phyloP scores from a whole-genome alignment of 139 green algal species.

The Zygnema circumcarinatum region DNA sequence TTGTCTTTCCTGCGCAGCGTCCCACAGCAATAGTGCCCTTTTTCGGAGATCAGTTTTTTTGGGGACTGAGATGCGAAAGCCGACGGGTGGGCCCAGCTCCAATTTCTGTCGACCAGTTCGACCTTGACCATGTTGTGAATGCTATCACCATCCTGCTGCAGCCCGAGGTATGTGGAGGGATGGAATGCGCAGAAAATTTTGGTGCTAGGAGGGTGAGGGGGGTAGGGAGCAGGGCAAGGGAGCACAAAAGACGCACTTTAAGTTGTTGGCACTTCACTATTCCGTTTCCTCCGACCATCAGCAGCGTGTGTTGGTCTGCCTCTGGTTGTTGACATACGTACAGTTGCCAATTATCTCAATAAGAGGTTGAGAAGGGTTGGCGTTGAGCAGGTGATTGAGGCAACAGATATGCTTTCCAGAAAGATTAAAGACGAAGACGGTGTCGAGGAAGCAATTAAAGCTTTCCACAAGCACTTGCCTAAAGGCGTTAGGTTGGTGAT shows the following conservation, averaged over 20 bases:
- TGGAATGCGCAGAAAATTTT: too few species aligned
- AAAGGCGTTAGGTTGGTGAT: too few species aligned
- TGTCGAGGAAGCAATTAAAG: constrained; percentile 34
- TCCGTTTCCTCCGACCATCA: too few species aligned
- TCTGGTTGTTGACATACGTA: too few species aligned
- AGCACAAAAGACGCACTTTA: too few species aligned
- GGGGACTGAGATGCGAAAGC: constrained; percentile 60
- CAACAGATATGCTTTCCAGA: neutral
- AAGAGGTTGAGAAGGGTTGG: too few species aligned
- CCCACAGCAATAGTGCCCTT: constrained; percentile 71
- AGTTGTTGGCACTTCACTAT: too few species aligned
- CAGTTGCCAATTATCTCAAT: too few species aligned
- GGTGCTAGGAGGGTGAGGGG: too few species aligned
- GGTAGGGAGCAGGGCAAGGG: too few species aligned
- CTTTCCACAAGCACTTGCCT: constrained; percentile 52
- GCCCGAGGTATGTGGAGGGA: constrained; percentile 33
- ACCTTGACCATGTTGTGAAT: constrained; percentile 27
- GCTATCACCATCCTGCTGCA: constrained; percentile 41
- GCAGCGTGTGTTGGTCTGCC: too few species aligned
- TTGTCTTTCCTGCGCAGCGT: too few species aligned
- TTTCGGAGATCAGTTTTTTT: constrained; percentile 80
- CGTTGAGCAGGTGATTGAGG: constrained; percentile 28
- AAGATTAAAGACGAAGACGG: constrained; percentile 25
- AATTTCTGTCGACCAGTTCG: constrained; percentile 69
- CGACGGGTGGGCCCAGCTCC: constrained; percentile 68